These are phyloP conservation scores for Zymoseptoria tritici DNA, from an alignment of 2,329 filamentous ascomycete genomes.

Conservation along the genomic window DNA sequence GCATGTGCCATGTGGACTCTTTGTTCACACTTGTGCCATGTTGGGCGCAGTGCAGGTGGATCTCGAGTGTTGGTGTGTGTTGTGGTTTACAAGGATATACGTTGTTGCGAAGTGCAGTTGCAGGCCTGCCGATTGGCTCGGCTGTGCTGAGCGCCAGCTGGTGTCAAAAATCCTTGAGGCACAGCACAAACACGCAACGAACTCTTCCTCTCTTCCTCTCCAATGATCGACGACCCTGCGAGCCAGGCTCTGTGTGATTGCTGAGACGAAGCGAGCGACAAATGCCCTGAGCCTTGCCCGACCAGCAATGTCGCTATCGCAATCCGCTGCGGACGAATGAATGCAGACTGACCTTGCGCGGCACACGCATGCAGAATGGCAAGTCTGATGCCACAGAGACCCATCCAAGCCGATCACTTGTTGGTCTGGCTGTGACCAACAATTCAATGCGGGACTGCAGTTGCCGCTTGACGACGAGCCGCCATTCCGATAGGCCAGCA, in stretches of 20 bases:
- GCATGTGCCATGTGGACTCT: background rate
- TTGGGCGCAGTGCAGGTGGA: background rate
- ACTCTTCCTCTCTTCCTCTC: background rate
- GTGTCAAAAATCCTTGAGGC: background rate
- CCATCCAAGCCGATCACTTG: background rate
- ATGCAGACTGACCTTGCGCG: background rate
- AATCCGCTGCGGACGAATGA: background rate
- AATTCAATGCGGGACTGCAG: background rate
- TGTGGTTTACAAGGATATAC: background rate
- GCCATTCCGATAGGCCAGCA: background rate
- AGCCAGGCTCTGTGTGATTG: background rate
- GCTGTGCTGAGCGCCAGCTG: background rate
- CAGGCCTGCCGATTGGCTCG: background rate
- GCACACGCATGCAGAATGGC: background rate
- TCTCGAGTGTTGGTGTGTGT: background rate
- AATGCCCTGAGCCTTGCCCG: background rate
- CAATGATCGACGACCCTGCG: background rate
- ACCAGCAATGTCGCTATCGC: background rate
- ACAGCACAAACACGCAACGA: background rate
- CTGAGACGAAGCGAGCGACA: background rate
- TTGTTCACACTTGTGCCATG: background rate
- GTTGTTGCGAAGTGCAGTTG: background rate
- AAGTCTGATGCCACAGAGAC: background rate
- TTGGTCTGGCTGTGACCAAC: background rate
- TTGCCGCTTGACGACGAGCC: background rate